Base-by-base conservation (phyloP, 306 rosid species). In the Vicia sativa region DNA sequence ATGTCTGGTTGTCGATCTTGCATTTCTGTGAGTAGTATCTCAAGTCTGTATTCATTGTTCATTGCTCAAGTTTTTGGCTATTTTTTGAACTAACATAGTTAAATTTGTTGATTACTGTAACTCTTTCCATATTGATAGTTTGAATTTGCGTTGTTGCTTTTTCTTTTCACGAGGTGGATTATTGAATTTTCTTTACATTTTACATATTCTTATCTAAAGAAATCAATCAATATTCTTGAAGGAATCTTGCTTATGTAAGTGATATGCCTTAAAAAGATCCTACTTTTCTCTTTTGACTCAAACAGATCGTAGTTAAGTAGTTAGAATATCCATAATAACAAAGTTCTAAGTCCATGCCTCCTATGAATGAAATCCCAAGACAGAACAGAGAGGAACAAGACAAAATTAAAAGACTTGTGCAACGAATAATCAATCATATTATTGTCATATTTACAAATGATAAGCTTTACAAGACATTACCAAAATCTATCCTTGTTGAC, bases 401-500 rank as follows among this genome's bases (percentile, higher is more conserved):
- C n/a, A 43, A 13, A 43, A 43, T 11, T 3, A 12, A 4, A 11
- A n/a, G 48, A 9, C 43, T 10, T 11, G 48, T 43, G 48, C 7
- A 49, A 18, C 26, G 3, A 43, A 8, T 18, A 49, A 49, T 16
- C 11, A 16, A 48, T 48, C 55, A 48, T 29, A 29, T 28, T 7
- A 56, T 57, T n/a, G 34, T 29, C 11, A 19, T 39, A 68, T 67
- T n/a, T 46, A 70, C 65, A 41, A 42, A n/a, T 15, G 39, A 61
- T 54, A 14, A 52, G 70, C 62, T 68, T 42, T 81, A 81, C 85
- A 77, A 77, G 15, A 52, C 21, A 4, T 50, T 80, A 90, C 97
- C 98, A 90, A 78, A 90, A 93, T 41, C 99, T 73, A 67, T 93
- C 95, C 81, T 87, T 88, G 87, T 93, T 93, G 19, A 93, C 98